Percentiles rank a stretch among this genome's conserved stretches.
phyloP scores from a whole-genome alignment of 768 basidiomycete genomes.

The Pulveroboletus sp. region DNA sequence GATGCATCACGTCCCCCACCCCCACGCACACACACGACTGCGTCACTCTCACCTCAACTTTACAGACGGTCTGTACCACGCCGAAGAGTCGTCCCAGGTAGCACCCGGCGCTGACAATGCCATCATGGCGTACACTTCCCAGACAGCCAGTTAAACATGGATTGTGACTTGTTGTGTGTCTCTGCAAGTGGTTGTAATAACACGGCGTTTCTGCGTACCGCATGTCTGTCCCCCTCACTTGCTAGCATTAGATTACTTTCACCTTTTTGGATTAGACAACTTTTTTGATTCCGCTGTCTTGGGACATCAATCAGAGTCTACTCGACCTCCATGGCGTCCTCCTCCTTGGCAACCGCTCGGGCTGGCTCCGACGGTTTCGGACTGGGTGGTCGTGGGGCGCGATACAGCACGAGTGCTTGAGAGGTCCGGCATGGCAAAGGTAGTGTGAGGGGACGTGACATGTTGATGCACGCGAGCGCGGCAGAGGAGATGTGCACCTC shows the following conservation, averaged over 20 bases:
- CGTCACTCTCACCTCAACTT: slow-evolving; percentile 58
- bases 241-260: slow-evolving; percentile 25
- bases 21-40: slow-evolving; percentile 74
- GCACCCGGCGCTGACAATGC: slow-evolving; percentile 36
- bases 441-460: slow-evolving; percentile 25
- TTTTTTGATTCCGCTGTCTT: slow-evolving; percentile 18
- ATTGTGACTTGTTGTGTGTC: neutral
- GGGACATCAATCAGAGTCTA: slow-evolving; percentile 8
- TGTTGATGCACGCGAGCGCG: slow-evolving; percentile 45
- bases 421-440: slow-evolving; percentile 15
- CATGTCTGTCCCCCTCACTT: slow-evolving; percentile 1
- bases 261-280: slow-evolving; percentile 24
- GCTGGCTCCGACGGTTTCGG: slow-evolving; percentile 4
- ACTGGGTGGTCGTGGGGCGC: slow-evolving; percentile 34
- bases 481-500: slow-evolving; percentile 42
- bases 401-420: slow-evolving; percentile 57
- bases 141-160: slow-evolving; percentile 26
- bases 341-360: slow-evolving; percentile 11
- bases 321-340: slow-evolving; percentile 58
- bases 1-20: slow-evolving; percentile 82
- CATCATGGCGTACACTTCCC: slow-evolving; percentile 47
- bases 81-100: slow-evolving; percentile 25
- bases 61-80: slow-evolving; percentile 37
- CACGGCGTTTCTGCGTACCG: too few relatives aligned
- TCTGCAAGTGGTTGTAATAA: slow-evolving; percentile 9